Conservation (phyloP, 1,284 basidiomycete genomes). For the Puccinia horiana region DNA sequence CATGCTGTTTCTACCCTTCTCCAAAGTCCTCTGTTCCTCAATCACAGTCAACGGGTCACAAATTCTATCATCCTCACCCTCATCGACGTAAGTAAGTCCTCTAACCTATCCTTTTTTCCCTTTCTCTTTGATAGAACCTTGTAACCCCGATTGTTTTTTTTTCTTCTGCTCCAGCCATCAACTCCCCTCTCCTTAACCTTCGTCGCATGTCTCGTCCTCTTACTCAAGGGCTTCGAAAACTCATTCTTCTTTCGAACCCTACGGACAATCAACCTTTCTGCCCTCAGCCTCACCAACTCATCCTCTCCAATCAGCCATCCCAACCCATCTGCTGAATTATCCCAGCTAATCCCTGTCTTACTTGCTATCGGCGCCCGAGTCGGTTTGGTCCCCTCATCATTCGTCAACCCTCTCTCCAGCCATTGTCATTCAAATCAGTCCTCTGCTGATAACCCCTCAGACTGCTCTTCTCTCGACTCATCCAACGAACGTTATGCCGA, state of each 20-base stretch:
- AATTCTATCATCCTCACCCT: slow-evolving; percentile 26
- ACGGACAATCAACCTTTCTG: slow-evolving; percentile 24
- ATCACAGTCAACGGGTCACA: slow-evolving; percentile 9
- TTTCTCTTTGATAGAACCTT: not conserved
- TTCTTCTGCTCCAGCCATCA: slow-evolving; percentile 2
- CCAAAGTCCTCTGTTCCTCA: slow-evolving; percentile 24
- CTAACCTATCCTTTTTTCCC: not conserved
- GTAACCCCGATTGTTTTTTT: not conserved
- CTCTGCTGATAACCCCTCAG: not conserved
- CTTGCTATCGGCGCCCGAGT: slow-evolving; percentile 26
- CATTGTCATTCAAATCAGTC: not conserved
- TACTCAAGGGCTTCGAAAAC: slow-evolving; percentile 35
- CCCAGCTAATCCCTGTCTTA: slow-evolving; percentile 28
- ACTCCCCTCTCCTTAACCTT: slow-evolving; percentile 11
- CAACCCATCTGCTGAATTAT: not conserved
- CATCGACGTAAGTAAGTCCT: slow-evolving; percentile 28
- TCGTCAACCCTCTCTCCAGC: not conserved
- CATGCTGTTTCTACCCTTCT: slow-evolving; percentile 20
- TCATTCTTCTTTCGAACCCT: slow-evolving; percentile 36
- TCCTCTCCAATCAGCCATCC: not conserved
- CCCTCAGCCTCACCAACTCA: slow-evolving; percentile 9
- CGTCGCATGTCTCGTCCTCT: slow-evolving; percentile 20
- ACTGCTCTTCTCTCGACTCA: not conserved
- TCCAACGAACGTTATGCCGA: slow-evolving; percentile 35
- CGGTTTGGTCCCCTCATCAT: slow-evolving; percentile 19